Percentiles rank a stretch among this genome's conserved stretches.
Conservation (phyloP, 2,329 filamentous ascomycete species). For the Calonectria multiphialidica region DNA sequence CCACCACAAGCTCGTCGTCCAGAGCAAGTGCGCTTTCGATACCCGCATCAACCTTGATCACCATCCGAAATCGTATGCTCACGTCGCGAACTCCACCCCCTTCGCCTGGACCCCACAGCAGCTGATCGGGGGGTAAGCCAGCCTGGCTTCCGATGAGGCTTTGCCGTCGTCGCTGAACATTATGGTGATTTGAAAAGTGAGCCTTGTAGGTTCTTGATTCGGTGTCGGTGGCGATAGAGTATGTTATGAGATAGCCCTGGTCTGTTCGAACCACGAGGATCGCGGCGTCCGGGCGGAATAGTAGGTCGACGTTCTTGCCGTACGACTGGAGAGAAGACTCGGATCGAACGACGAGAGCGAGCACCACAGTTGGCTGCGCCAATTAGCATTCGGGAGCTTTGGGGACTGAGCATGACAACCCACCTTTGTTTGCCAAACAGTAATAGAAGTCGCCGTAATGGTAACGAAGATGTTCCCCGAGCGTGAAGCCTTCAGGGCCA, state of each 20-base stretch:
- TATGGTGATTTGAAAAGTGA: slow-evolving; percentile 77
- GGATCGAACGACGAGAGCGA: slow-evolving; percentile 88
- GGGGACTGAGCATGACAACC: slow-evolving; percentile 34
- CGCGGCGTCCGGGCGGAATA: slow-evolving; percentile 90
- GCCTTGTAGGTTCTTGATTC: slow-evolving; percentile 88
- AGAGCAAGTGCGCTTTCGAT: slow-evolving; percentile 89
- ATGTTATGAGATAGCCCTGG: slow-evolving; percentile 91
- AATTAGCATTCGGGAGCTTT: slow-evolving; percentile 23
- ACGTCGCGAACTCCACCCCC: slow-evolving; percentile 86
- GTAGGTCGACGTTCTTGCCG: slow-evolving; percentile 84
- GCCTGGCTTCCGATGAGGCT: slow-evolving; percentile 70
- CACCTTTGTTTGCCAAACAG: slow-evolving; percentile 97
- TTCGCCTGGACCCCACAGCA: slow-evolving; percentile 83
- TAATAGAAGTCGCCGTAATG: slow-evolving; percentile 86
- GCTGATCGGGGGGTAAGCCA: slow-evolving; percentile 68
- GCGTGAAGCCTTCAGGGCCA: slow-evolving; percentile 82
- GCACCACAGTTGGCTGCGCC: slow-evolving; percentile 83
- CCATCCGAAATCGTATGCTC: slow-evolving; percentile 94
- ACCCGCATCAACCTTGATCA: slow-evolving; percentile 97
- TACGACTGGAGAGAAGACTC: slow-evolving; percentile 83
- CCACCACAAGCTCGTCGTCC: slow-evolving; percentile 92
- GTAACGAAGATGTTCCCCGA: slow-evolving; percentile 87
- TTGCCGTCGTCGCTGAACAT: slow-evolving; percentile 72
- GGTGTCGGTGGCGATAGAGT: slow-evolving; percentile 88
- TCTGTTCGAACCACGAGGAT: slow-evolving; percentile 93